phyloP scores from a whole-genome alignment of 2,329 filamentous ascomycete species.

The Camillea tinctor region DNA sequence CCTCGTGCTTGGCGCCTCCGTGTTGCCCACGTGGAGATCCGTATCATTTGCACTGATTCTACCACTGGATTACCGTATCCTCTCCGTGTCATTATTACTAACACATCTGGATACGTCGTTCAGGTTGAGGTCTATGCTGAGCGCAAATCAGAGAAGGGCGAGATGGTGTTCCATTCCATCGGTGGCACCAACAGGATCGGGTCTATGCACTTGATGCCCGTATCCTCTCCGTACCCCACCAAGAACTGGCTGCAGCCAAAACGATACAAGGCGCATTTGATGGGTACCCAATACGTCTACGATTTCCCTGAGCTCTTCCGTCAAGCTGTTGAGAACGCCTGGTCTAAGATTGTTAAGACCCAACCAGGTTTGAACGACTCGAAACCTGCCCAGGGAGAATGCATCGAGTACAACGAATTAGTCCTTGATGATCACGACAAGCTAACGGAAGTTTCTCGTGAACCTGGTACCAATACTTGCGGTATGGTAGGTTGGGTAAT shows the following conservation, averaged over 20 bases:
- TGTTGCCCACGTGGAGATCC: constrained; percentile 95
- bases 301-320: constrained; percentile 99
- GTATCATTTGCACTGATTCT: constrained; percentile 94
- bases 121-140: constrained; percentile 97
- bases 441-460: constrained; percentile 87
- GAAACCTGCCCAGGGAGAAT: constrained; percentile 83
- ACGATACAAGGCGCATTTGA: constrained; percentile 98
- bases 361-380: constrained; percentile 73
- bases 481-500: constrained; percentile 99
- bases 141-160: constrained; percentile 95
- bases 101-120: constrained; percentile 97
- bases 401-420: constrained; percentile 90
- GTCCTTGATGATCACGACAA: constrained; percentile 93
- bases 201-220: constrained; percentile 88
- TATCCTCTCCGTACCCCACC: constrained; percentile 90
- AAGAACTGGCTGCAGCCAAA: constrained; percentile 99
- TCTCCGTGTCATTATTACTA: constrained; percentile 93
- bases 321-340: constrained; percentile 95
- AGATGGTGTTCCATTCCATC: constrained; percentile 98
- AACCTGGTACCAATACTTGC: constrained; percentile 91
- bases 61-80: constrained; percentile 81
- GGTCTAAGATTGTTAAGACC: constrained; percentile 73
- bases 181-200: constrained; percentile 94
- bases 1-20: constrained; percentile 93
- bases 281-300: constrained; percentile 99